Conservation (phyloP, 2,329 filamentous ascomycete genomes). For the Lasiodiplodia sp. region DNA sequence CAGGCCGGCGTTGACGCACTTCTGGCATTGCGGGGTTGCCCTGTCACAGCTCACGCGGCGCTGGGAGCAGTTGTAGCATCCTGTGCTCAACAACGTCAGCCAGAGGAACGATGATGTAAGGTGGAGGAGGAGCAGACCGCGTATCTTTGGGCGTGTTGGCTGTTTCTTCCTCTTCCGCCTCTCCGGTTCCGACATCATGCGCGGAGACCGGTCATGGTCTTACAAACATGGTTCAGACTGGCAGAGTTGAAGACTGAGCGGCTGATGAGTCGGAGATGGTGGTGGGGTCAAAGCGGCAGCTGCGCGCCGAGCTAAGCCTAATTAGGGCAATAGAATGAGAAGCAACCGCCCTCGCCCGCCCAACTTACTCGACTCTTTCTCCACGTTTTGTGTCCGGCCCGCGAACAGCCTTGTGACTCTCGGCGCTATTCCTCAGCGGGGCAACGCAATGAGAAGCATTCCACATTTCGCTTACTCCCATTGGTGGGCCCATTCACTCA, state of each 20-base stretch:
- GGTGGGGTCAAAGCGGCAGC: neutral
- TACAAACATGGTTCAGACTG: neutral
- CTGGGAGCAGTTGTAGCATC: neutral
- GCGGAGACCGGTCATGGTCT: neutral
- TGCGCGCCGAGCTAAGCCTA: neutral
- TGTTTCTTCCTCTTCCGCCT: conserved; percentile 1
- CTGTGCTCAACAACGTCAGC: neutral
- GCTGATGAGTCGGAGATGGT: neutral
- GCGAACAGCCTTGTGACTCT: neutral
- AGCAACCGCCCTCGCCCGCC: neutral
- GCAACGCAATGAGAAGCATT: neutral
- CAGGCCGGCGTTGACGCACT: neutral
- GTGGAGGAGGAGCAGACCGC: neutral
- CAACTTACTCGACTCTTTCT: neutral
- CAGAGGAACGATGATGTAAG: neutral
- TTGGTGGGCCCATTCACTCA: neutral
- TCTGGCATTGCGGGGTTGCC: neutral
- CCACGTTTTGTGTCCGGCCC: neutral
- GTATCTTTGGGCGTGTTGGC: neutral
- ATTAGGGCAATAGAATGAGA: neutral
- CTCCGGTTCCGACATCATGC: neutral
- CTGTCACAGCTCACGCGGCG: conserved; percentile 1
- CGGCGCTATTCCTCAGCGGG: neutral
- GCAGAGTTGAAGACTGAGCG: neutral
- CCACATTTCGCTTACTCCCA: neutral